Percentiles rank a stretch among this genome's conserved stretches.
These are phyloP conservation scores for Magnolia officinalis DNA, from an alignment of 164 flowering plant species.

Conservation along the genomic window DNA sequence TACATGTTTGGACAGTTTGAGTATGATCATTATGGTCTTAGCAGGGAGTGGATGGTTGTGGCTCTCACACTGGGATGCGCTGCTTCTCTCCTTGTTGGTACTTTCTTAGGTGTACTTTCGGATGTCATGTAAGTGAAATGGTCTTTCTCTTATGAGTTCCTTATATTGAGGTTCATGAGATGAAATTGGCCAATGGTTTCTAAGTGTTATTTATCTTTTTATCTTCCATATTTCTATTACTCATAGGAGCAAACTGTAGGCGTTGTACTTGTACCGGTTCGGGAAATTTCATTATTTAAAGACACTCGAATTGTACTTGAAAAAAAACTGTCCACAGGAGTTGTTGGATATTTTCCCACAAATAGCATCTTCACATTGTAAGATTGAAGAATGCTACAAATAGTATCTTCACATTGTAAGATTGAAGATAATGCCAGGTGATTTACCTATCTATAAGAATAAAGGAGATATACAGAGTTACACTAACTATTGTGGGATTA, in stretches of 20 bases:
- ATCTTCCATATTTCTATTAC: neutral
- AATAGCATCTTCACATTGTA: no score
- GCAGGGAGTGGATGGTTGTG: slow-evolving; percentile 55
- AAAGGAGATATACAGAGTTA: no score
- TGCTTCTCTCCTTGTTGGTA: slow-evolving; percentile 46
- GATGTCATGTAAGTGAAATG: slow-evolving; percentile 67
- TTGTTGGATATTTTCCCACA: neutral
- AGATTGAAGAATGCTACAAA: no score
- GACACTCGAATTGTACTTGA: neutral
- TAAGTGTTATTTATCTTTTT: neutral
- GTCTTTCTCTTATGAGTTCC: neutral
- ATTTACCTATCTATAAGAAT: no score
- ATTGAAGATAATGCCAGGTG: no score
- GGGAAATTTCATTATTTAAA: neutral
- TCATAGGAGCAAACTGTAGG: neutral
- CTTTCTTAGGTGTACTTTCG: slow-evolving; percentile 62
- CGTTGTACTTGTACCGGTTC: neutral
- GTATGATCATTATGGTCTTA: slow-evolving; percentile 53
- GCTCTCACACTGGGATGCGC: slow-evolving; percentile 52
- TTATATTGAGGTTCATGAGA: neutral
- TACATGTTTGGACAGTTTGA: slow-evolving; percentile 82
- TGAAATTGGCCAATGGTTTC: neutral
- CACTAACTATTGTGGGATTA: no score
- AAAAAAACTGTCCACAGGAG: neutral
- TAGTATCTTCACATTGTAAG: no score